Evolutionary conservation across 495 filamentous ascomycete genomes (phyloP).

Genomic region (Penicillium canariense): DNA sequence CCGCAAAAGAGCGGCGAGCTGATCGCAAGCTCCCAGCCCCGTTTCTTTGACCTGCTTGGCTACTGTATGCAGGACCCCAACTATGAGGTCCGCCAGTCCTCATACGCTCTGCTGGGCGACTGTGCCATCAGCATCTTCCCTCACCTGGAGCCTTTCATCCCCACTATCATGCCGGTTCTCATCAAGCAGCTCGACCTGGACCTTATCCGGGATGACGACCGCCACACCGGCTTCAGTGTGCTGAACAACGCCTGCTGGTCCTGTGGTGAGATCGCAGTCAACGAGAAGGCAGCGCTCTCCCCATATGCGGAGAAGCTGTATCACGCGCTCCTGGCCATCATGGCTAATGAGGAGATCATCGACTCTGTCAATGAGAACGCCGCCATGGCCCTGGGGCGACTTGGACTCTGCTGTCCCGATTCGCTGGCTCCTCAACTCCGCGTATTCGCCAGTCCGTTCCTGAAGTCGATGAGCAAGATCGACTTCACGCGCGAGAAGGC

Average conservation of each 20-base stretch:
- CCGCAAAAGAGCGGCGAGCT: slow-evolving; percentile 69
- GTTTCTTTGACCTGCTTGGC: slow-evolving; percentile 84
- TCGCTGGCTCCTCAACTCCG: slow-evolving; percentile 77
- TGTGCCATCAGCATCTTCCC: slow-evolving; percentile 93
- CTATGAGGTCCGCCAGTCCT: slow-evolving; percentile 93
- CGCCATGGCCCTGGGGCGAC: slow-evolving; percentile 84
- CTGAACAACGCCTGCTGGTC: slow-evolving; percentile 99
- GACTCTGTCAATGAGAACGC: slow-evolving; percentile 92
- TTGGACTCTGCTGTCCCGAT: slow-evolving; percentile 79
- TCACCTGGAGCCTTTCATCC: slow-evolving; percentile 72
- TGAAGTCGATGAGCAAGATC: slow-evolving; percentile 77
- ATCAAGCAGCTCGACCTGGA: slow-evolving; percentile 84
- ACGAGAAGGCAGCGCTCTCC: slow-evolving; percentile 74
- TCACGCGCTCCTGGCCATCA: slow-evolving; percentile 69
- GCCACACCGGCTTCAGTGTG: slow-evolving; percentile 77
- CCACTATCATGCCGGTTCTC: slow-evolving; percentile 71
- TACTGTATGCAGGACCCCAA: slow-evolving; percentile 92
- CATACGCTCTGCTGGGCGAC: slow-evolving; percentile 92
- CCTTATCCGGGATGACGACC: slow-evolving; percentile 67
- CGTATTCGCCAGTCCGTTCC: slow-evolving; percentile 75
- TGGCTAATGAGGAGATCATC: slow-evolving; percentile 81
- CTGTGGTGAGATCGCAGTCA: slow-evolving; percentile 87
- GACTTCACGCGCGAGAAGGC: slow-evolving; percentile 93
- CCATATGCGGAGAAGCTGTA: slow-evolving; percentile 78
- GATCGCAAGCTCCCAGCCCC: slow-evolving; percentile 68